Conservation (phyloP, 2,329 filamentous ascomycete species). For the Monosporascus sp. region DNA sequence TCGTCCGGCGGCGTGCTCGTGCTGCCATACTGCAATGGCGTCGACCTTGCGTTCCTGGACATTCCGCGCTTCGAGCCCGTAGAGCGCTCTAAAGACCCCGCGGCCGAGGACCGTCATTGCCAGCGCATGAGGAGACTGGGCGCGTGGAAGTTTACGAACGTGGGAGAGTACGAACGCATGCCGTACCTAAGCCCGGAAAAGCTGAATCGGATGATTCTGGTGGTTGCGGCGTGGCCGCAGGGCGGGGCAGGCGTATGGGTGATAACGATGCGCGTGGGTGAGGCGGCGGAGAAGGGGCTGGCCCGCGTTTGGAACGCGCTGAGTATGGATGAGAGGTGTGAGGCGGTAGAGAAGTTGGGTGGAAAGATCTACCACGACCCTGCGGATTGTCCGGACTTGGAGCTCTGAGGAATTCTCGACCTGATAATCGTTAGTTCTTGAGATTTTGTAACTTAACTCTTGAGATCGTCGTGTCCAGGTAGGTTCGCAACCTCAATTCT, state of each 20-base stretch:
- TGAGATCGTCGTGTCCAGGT: too few species aligned
- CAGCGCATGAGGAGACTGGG: constrained; percentile 6
- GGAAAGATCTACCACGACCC: constrained; percentile 5
- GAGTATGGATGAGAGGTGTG: constrained; percentile 9
- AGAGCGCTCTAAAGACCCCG: constrained; percentile 5
- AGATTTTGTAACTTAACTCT: too few species aligned
- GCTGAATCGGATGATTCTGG: background rate
- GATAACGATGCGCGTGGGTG: background rate
- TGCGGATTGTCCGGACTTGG: constrained; percentile 2
- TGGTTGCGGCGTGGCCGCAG: constrained; percentile 7
- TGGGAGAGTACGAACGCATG: background rate
- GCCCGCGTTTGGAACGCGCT: constrained; percentile 7
- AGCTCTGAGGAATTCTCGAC: background rate
- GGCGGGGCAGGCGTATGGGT: constrained; percentile 8
- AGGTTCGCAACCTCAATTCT: too few species aligned
- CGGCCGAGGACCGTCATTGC: constrained; percentile 9
- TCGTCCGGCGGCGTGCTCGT: constrained; percentile 5
- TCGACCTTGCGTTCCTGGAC: constrained; percentile 9
- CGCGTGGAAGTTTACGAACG: constrained; percentile 3
- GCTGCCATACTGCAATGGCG: constrained; percentile 8
- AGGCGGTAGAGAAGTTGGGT: constrained; percentile 5
- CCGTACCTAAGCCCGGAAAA: too few species aligned
- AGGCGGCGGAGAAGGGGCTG: constrained; percentile 2
- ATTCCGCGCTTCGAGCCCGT: constrained; percentile 6
- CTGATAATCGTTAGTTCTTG: too few species aligned